phyloP scores from a whole-genome alignment of 2,329 filamentous ascomycete genomes.

The Fusarium anthophilum region DNA sequence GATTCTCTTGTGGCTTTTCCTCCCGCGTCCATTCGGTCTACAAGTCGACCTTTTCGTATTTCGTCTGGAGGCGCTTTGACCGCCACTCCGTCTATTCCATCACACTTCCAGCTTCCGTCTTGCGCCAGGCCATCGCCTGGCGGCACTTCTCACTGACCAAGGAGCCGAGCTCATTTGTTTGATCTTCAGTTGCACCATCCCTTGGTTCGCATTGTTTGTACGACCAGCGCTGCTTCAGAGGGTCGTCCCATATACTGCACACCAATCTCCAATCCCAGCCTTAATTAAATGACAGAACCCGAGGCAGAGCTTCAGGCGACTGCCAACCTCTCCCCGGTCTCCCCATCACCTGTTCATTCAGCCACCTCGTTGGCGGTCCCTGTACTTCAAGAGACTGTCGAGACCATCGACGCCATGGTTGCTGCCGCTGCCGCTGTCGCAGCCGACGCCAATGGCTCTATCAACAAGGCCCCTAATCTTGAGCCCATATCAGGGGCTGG shows the following conservation, averaged over 20 bases:
- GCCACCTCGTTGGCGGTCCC: conserved; percentile 59
- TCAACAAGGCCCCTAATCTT: conserved; percentile 46
- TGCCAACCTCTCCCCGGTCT: conserved; percentile 62
- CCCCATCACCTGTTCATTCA: conserved; percentile 59
- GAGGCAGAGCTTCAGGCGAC: conserved; percentile 58
- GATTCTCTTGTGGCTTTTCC: conserved; percentile 7
- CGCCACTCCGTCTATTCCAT: conserved; percentile 20
- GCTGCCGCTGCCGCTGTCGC: conserved; percentile 40
- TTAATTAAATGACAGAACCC: conserved; percentile 57
- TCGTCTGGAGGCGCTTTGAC: conserved; percentile 22
- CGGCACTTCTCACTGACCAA: conserved; percentile 34
- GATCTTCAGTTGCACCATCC: conserved; percentile 27
- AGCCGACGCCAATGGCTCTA: conserved; percentile 42
- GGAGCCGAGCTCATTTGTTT: conserved; percentile 27
- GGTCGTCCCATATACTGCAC: conserved; percentile 24
- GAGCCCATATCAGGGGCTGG: conserved; percentile 47
- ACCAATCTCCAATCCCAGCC: conserved; percentile 28
- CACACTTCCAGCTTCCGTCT: conserved; percentile 17
- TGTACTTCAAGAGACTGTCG: conserved; percentile 62
- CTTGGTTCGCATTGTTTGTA: conserved; percentile 32
- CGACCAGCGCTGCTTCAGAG: conserved; percentile 28
- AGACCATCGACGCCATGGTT: conserved; percentile 59
- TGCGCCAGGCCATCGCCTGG: conserved; percentile 35
- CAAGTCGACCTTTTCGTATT: conserved; percentile 6
- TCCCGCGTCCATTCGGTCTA: conserved; percentile 10